These are phyloP conservation scores for Colletotrichum kahawae DNA, from an alignment of 2,329 filamentous ascomycete genomes.

Conservation along the genomic window DNA sequence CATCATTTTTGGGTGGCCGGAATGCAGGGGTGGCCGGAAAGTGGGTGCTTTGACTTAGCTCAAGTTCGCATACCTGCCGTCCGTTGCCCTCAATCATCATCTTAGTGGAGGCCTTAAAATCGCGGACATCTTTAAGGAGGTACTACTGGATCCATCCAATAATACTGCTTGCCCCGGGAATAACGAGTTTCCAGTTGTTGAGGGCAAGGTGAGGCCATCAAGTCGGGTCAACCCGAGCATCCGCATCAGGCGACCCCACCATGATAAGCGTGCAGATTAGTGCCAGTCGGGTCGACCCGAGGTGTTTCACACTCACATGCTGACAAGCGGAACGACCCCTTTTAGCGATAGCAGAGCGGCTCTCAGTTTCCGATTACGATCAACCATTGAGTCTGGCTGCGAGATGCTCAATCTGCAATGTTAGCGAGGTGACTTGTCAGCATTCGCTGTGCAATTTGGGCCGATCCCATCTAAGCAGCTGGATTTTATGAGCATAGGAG, in stretches of 20 bases:
- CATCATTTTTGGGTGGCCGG: no score
- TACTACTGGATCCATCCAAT: neutral
- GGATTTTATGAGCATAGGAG: neutral
- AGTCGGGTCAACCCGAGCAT: neutral
- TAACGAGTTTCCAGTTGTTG: neutral
- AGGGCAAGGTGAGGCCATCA: neutral
- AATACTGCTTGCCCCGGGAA: neutral
- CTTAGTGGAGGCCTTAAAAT: neutral
- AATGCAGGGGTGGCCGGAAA: no score
- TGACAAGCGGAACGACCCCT: neutral
- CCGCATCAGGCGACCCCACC: neutral
- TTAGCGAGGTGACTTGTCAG: neutral
- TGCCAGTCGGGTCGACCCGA: neutral
- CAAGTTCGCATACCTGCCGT: neutral
- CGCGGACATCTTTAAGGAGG: neutral
- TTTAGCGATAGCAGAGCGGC: neutral
- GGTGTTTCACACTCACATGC: neutral
- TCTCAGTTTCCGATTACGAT: neutral
- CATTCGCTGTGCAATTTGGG: neutral
- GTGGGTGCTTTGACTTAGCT: no score
- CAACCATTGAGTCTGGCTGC: neutral
- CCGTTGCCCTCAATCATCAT: neutral
- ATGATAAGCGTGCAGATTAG: neutral
- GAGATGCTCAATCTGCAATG: neutral
- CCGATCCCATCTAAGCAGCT: neutral